A percentile compares a stretch with the other conserved stretches of the same genome.
These are phyloP conservation scores for Leucoagaricus sp. DNA, from an alignment of 1,284 basidiomycete species.

Conservation along the genomic window DNA sequence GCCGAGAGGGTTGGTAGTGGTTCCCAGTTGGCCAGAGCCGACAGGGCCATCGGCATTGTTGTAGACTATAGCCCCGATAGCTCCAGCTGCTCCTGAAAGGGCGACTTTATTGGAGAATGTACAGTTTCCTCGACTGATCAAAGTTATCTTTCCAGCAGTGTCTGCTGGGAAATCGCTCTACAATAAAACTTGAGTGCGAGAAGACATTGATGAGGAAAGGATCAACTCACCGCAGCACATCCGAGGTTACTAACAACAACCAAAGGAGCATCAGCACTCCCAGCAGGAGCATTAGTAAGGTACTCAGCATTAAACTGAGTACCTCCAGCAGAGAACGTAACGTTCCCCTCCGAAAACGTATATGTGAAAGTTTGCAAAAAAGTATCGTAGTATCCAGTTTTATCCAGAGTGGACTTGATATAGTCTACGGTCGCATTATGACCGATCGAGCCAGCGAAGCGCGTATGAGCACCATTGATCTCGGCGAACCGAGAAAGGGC, in stretches of 20 bases:
- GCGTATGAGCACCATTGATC: conserved; percentile 12
- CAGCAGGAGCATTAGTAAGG: conserved; percentile 16
- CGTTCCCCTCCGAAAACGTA: conserved; percentile 18
- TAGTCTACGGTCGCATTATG: conserved; percentile 21
- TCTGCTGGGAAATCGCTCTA: conserved; percentile 21
- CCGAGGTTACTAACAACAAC: conserved; percentile 17
- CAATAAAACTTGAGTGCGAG: background rate
- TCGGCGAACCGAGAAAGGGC: conserved; percentile 12
- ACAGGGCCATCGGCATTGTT: conserved; percentile 24
- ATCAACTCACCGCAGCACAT: conserved; percentile 9
- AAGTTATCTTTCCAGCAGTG: conserved; percentile 24
- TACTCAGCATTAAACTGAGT: conserved; percentile 7
- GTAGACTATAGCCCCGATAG: conserved; percentile 26
- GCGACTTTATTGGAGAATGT: conserved; percentile 27
- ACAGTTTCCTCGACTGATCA: conserved; percentile 27
- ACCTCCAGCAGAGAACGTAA: conserved; percentile 11
- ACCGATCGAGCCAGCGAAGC: conserved; percentile 18
- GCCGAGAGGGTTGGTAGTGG: conserved; percentile 18
- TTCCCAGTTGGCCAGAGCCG: conserved; percentile 21
- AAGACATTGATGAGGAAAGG: background rate
- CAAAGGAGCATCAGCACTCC: conserved; percentile 12
- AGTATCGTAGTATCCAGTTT: conserved; percentile 21
- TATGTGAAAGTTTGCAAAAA: conserved; percentile 19
- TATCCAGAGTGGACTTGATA: conserved; percentile 19
- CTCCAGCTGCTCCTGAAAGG: conserved; percentile 25